Evolutionary conservation across 306 rosid genomes (phyloP), one percentile per base, ranked within the genome.

Genomic region (Rubus parviflorus): DNA sequence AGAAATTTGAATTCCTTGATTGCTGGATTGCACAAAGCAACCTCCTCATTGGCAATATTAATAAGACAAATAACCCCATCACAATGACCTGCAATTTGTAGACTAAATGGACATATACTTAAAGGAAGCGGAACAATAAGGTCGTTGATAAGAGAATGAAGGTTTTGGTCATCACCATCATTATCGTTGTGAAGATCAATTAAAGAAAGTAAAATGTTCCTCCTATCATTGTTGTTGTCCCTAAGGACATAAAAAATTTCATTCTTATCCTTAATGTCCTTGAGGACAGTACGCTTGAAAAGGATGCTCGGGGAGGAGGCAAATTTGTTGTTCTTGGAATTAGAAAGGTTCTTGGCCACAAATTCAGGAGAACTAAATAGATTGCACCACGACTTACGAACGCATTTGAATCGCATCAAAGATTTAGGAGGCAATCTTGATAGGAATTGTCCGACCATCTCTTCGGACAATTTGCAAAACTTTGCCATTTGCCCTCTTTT

Each of bases 401-500:
- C 58, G 12, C 72, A 51, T 43, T 47, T 75, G 72, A 64, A 63
- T 37, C 49, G 40, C 5, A 62, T 12, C 37, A 75, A 3, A 15
- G 72, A 37, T 42, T 75, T 23, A 1, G 72, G 37, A 10, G 79
- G 79, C 6, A 75, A 23, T 57, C 49, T 22, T 10, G 46, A 19
- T 16, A 63, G 43, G n/a, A 75, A 43, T 19, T 47, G 22, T 10
- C 0, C 23, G 22, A 63, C 69, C 41, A 45, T 11, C 56, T 43
- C 77, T 73, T 37, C 52, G 0, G 19, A 6, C 65, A 73, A 3
- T n/a, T 3, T 4, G 43, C 23, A 4, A 41, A 43, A 23, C 54
- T 4, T 40, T 15, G 16, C 68, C 68, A 74, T 58, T 8, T 58
- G 0, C 38, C 16, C 12, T 12, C 12, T 11, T 23, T 58, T 0